A percentile compares a stretch with the other conserved stretches of the same genome.
These are phyloP conservation scores for Fomitiporia mediterranea DNA, from an alignment of 1,284 basidiomycete species.

Conservation along the genomic window DNA sequence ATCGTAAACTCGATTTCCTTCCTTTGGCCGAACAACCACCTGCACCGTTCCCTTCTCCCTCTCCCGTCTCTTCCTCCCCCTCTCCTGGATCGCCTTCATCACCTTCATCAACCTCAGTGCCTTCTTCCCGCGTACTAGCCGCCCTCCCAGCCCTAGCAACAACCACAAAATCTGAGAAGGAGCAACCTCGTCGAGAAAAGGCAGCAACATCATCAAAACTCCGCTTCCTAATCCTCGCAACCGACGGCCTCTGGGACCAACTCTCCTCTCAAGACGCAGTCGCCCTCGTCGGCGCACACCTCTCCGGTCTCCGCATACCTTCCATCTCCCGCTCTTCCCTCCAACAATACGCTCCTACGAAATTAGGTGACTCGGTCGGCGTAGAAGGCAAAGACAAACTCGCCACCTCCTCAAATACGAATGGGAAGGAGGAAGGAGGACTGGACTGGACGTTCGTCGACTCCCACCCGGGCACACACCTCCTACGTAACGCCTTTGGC, in stretches of 20 bases:
- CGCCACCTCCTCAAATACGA: conserved; percentile 23
- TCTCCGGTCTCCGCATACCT: conserved; percentile 65
- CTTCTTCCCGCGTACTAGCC: background rate
- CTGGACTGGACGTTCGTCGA: conserved; percentile 80
- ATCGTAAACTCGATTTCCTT: conserved; percentile 58
- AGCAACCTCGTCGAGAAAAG: background rate
- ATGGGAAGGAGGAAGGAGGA: conserved; percentile 32
- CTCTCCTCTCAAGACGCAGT: conserved; percentile 95
- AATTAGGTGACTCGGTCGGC: conserved; percentile 41
- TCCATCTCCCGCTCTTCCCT: conserved; percentile 54
- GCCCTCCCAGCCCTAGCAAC: no score
- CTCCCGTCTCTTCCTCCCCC: conserved; percentile 4
- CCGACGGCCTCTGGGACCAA: conserved; percentile 91
- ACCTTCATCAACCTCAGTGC: background rate
- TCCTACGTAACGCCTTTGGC: conserved; percentile 92
- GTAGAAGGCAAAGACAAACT: conserved; percentile 63
- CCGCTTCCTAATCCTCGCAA: conserved; percentile 64
- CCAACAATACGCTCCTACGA: conserved; percentile 47
- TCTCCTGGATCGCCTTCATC: no score
- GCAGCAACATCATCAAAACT: conserved; percentile 29
- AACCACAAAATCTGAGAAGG: background rate
- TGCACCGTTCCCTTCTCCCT: background rate
- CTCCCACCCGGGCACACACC: conserved; percentile 82
- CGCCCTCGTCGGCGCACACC: conserved; percentile 80
- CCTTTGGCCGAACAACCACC: conserved; percentile 27